phyloP scores from a whole-genome alignment of 2,329 filamentous ascomycete species.

The Epicoccum sorghinum region DNA sequence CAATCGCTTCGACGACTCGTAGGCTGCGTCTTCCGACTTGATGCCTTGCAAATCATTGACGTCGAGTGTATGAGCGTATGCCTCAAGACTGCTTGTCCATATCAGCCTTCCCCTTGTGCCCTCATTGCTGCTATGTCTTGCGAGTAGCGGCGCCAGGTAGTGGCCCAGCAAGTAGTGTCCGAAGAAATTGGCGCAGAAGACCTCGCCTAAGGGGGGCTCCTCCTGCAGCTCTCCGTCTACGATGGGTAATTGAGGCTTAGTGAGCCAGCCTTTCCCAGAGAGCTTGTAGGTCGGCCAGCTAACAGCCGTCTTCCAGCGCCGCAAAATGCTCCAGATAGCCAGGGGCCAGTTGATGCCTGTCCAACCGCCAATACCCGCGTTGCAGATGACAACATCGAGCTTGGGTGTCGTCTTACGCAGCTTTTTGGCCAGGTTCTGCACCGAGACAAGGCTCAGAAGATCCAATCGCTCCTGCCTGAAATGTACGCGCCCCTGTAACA shows the following conservation, averaged over 20 bases:
- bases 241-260: conserved; percentile 58
- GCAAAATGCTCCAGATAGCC: conserved; percentile 63
- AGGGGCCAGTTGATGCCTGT: conserved; percentile 72
- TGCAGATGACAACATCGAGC: conserved; percentile 80
- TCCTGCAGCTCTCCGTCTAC: conserved; percentile 28
- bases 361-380: conserved; percentile 90
- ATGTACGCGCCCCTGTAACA: conserved; percentile 53
- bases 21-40: conserved; percentile 67
- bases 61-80: conserved; percentile 62
- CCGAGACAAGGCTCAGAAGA: conserved; percentile 60
- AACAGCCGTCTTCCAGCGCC: conserved; percentile 68
- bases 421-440: conserved; percentile 59
- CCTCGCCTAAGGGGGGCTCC: conserved; percentile 72
- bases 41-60: conserved; percentile 79
- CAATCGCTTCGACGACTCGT: conserved; percentile 86
- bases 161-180: conserved; percentile 92
- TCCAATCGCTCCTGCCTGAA: conserved; percentile 65
- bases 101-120: conserved; percentile 69
- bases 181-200: conserved; percentile 93
- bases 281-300: conserved; percentile 83
- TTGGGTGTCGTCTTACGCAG: conserved; percentile 66
- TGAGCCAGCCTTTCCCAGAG: conserved; percentile 60
- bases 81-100: conserved; percentile 87
- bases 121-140: conserved; percentile 50
- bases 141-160: conserved; percentile 75